Conservation (phyloP, 176 grass and related monocot species). For the Ampelocalamus luodianensis region DNA sequence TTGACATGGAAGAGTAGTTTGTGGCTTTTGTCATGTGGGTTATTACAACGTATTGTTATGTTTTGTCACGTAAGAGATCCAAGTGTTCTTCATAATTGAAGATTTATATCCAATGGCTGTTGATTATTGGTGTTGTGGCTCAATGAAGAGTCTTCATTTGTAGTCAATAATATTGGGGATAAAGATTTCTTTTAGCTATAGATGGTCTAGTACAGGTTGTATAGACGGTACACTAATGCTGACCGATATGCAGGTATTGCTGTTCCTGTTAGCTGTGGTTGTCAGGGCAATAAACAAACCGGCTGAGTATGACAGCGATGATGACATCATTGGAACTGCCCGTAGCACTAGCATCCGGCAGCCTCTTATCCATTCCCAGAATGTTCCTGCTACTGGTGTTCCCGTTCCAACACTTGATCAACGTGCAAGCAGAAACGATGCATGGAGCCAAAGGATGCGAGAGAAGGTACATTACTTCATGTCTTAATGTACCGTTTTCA, state of each 20-base stretch:
- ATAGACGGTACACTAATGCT: neutral
- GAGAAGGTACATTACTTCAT: slow-evolving; percentile 72
- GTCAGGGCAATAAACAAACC: slow-evolving; percentile 93
- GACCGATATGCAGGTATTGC: slow-evolving; percentile 59
- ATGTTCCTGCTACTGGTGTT: slow-evolving; percentile 63
- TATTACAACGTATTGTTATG: neutral
- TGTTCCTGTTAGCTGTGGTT: slow-evolving; percentile 80
- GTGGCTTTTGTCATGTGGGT: neutral
- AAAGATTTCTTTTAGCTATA: neutral
- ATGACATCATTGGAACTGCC: slow-evolving; percentile 62
- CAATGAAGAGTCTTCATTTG: neutral
- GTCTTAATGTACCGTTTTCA: slow-evolving; percentile 18
- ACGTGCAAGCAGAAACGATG: slow-evolving; percentile 71
- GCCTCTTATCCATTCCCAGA: slow-evolving; percentile 71
- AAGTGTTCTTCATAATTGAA: neutral
- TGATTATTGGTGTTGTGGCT: neutral
- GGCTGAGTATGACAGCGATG: slow-evolving; percentile 88
- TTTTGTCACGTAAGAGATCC: neutral
- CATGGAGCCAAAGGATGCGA: slow-evolving; percentile 97
- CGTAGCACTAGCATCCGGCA: slow-evolving; percentile 67
- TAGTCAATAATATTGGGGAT: neutral
- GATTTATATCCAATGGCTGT: neutral
- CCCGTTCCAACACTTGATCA: slow-evolving; percentile 82
- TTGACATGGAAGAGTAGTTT: neutral
- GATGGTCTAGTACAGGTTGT: neutral